phyloP scores from a whole-genome alignment of 805 yeast species.

The Zygosaccharomyces siamensis region DNA sequence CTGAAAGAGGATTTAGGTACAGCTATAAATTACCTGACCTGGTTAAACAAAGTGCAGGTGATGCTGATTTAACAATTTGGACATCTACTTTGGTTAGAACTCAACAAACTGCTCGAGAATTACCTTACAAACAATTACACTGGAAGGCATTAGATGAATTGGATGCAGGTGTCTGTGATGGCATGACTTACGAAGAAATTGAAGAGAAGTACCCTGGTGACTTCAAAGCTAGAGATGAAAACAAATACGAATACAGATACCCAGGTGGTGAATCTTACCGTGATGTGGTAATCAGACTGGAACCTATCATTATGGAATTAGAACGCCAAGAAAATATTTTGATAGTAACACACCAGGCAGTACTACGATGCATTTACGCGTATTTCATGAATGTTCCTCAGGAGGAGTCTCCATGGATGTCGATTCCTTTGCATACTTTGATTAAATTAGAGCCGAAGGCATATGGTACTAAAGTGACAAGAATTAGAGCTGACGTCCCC shows the following conservation, averaged over 20 bases:
- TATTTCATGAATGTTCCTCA: conserved; percentile 98
- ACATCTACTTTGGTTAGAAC: conserved; percentile 89
- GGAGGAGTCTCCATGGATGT: conserved; percentile 98
- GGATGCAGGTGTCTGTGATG: conserved; percentile 97
- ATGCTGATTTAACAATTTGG: conserved; percentile 81
- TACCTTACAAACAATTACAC: conserved; percentile 75
- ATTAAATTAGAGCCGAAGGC: conserved; percentile 95
- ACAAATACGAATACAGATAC: conserved; percentile 92
- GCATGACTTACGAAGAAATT: conserved; percentile 92
- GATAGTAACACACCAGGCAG: conserved; percentile 97
- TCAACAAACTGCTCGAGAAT: conserved; percentile 80
- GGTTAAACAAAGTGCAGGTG: conserved; percentile 55
- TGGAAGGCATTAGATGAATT: conserved; percentile 98
- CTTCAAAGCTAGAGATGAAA: conserved; percentile 90
- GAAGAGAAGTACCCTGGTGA: conserved; percentile 85
- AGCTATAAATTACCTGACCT: conserved; percentile 76
- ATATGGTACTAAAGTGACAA: conserved; percentile 77
- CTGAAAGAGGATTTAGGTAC: conserved; percentile 79
- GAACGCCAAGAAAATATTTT: conserved; percentile 95
- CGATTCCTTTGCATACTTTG: conserved; percentile 92
- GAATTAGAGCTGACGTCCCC: conserved; percentile 93
- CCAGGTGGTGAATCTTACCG: conserved; percentile 97
- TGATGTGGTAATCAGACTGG: conserved; percentile 90
- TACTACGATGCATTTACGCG: conserved; percentile 91
- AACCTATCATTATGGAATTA: conserved; percentile 96